A percentile compares a stretch with the other conserved stretches of the same genome.
phyloP scores from a whole-genome alignment of 495 filamentous ascomycete species.

The Podospora pseudoanserina region DNA sequence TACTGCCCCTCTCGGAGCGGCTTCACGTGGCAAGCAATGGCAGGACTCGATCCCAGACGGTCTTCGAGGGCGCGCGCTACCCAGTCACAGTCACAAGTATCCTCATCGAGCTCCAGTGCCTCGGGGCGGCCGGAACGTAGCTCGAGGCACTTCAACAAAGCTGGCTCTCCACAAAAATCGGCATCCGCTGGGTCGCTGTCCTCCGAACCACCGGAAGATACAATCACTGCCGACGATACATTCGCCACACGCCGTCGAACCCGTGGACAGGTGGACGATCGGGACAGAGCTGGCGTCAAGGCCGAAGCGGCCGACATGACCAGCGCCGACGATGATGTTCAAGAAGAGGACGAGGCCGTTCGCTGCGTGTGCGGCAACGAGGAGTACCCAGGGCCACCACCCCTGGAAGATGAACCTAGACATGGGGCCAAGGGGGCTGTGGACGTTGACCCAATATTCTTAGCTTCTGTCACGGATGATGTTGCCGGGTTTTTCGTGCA shows the following conservation, averaged over 20 bases:
- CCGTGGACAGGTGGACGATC: conserved; percentile 61
- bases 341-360: conserved; percentile 89
- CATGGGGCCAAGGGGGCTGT: conserved; percentile 45
- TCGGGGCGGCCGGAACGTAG: conserved; percentile 63
- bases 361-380: conserved; percentile 91
- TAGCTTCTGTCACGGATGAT: conserved; percentile 75
- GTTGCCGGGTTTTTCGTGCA: conserved; percentile 94
- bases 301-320: conserved; percentile 49
- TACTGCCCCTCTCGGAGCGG: conserved; percentile 26
- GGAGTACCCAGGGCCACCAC: conserved; percentile 89
- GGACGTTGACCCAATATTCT: conserved; percentile 54
- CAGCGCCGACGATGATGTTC: conserved; percentile 59
- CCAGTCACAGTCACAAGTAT: conserved; percentile 73
- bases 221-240: conserved; percentile 54
- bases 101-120: conserved; percentile 68
- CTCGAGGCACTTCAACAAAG: conserved; percentile 68
- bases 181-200: conserved; percentile 65
- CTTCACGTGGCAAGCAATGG: conserved; percentile 43
- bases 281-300: conserved; percentile 49
- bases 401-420: conserved; percentile 58
- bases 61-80: conserved; percentile 85
- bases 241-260: conserved; percentile 58
- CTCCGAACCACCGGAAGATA: conserved; percentile 78
- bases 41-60: conserved; percentile 69
- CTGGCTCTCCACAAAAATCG: conserved; percentile 67